Evolutionary conservation across 1,284 basidiomycete genomes (phyloP).

Genomic region (Mycena sp.): DNA sequence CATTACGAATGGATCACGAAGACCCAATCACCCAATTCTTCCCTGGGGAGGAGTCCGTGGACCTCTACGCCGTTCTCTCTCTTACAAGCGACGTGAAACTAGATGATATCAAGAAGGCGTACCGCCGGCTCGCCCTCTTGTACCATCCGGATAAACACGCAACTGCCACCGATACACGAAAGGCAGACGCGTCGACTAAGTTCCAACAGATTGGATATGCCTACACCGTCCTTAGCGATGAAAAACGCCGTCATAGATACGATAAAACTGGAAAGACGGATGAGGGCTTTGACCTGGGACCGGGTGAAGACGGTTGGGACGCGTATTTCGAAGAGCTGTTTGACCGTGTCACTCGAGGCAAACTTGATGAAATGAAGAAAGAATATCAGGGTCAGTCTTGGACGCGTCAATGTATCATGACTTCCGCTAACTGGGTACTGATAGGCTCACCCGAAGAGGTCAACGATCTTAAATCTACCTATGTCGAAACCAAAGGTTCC

Average conservation of each 20-base stretch:
- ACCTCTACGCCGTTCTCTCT: slow-evolving; percentile 80
- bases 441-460: slow-evolving; percentile 87
- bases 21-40: slow-evolving; percentile 86
- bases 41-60: slow-evolving; percentile 70
- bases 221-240: slow-evolving; percentile 87
- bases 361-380: slow-evolving; percentile 90
- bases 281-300: slow-evolving; percentile 76
- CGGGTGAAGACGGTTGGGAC: slow-evolving; percentile 91
- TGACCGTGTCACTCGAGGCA: slow-evolving; percentile 84
- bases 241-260: slow-evolving; percentile 77
- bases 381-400: slow-evolving; percentile 82
- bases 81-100: slow-evolving; percentile 61
- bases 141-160: slow-evolving; percentile 92
- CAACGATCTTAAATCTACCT: slow-evolving; percentile 81
- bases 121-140: slow-evolving; percentile 83
- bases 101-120: slow-evolving; percentile 85
- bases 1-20: slow-evolving; percentile 74
- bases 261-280: slow-evolving; percentile 87
- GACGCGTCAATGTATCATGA: neutral
- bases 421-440: neutral
- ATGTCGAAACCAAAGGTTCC: slow-evolving; percentile 71
- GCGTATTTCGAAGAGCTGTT: slow-evolving; percentile 92
- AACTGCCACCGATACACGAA: slow-evolving; percentile 64
- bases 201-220: slow-evolving; percentile 95
- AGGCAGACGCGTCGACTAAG: slow-evolving; percentile 71